These are phyloP conservation scores for Calonectria henricotiae DNA, from an alignment of 2,329 filamentous ascomycete species.

Conservation along the genomic window DNA sequence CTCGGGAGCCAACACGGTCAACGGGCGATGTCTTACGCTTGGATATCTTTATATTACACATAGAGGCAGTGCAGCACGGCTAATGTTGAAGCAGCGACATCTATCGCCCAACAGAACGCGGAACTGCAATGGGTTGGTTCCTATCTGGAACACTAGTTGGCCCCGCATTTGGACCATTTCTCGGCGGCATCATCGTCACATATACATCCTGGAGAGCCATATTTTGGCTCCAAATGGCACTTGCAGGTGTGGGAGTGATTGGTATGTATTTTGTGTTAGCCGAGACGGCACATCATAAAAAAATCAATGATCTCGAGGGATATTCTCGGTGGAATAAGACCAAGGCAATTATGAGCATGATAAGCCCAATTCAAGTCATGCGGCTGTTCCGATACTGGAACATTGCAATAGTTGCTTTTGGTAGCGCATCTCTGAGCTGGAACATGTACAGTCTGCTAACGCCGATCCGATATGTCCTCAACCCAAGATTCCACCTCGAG, in stretches of 20 bases:
- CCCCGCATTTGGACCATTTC: constrained; percentile 79
- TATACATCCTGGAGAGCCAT: constrained; percentile 82
- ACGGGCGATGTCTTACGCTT: neutral
- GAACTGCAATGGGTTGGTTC: constrained; percentile 83
- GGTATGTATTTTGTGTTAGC: constrained; percentile 79
- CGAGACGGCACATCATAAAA: constrained; percentile 80
- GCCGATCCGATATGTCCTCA: constrained; percentile 81
- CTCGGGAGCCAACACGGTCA: neutral
- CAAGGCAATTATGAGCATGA: constrained; percentile 72
- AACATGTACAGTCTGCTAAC: constrained; percentile 78
- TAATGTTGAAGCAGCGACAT: constrained; percentile 65
- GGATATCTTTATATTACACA: constrained; percentile 1
- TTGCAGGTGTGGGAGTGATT: constrained; percentile 73
- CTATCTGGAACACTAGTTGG: constrained; percentile 80
- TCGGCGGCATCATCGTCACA: constrained; percentile 84
- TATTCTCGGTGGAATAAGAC: constrained; percentile 67
- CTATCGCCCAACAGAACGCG: constrained; percentile 78
- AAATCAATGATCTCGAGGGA: constrained; percentile 74
- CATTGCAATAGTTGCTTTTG: constrained; percentile 73
- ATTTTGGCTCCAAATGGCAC: constrained; percentile 83
- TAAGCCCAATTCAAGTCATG: constrained; percentile 78
- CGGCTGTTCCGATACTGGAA: constrained; percentile 80
- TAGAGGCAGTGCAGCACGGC: constrained; percentile 8
- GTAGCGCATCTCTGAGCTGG: constrained; percentile 78
- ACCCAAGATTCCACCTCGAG: constrained; percentile 80